Evolutionary conservation across 257 asterid genomes (phyloP), one percentile per base, ranked within the genome.

Genomic region (Nicotiana knightiana): DNA sequence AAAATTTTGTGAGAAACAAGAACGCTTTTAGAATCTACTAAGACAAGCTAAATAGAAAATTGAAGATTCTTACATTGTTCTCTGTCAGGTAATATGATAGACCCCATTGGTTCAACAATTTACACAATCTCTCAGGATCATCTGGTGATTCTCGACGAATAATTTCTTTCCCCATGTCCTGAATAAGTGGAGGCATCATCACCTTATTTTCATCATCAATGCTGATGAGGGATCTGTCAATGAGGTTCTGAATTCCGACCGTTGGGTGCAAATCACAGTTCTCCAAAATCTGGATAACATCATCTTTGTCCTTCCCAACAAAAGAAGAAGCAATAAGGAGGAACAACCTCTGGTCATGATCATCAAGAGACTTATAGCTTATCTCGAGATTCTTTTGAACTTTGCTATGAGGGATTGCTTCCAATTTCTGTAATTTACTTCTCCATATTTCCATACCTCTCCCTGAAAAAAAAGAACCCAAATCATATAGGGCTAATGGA

Each of bases 201-300:
- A 80, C 28, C 12, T 30, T 80, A n/a, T 80, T 80, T 48, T 65
- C 78, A 0, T 66, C 62, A 66, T 65, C 78, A 65, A 80, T 32
- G 58, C 48, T 80, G 43, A 65, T 26, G 70, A 81, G 68, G 57
- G 58, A 81, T 81, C 80, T 70, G 18, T 81, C 84, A n/a, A 58
- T 12, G 80, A 81, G 84, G n/a, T 81, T 81, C 80, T 81, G 70
- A 81, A 81, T 81, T 55, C 84, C 80, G 24, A 68, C 58, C 7
- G 37, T 43, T 55, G 84, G 79, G 80, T 81, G 68, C 28, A 81
- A 68, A 67, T 68, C 84, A 24, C 59, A 9, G n/a, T 55, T 35
- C 37, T 81, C 84, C 33, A 81, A 54, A 5, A n/a, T 4, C 16
- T 30, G 17, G 21, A 33, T 57, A 15, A 61, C 68, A 55, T 48